These are phyloP conservation scores for Monilinia aucupariae DNA, from an alignment of 2,329 filamentous ascomycete genomes.

Conservation along the genomic window DNA sequence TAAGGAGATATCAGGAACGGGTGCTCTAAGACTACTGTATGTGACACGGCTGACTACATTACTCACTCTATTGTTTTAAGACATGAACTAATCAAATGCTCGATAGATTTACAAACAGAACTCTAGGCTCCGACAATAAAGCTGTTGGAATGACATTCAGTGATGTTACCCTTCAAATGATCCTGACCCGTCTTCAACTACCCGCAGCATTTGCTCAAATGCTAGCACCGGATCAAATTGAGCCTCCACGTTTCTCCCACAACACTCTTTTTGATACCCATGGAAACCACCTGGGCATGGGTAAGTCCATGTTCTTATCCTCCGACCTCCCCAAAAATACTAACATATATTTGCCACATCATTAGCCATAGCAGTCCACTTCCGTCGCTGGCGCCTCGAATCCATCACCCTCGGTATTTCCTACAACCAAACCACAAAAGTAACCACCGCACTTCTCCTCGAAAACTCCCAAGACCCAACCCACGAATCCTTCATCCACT, in stretches of 20 bases:
- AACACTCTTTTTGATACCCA: constrained; percentile 5
- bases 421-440: not conserved
- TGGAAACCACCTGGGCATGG: constrained; percentile 2
- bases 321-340: too few species aligned
- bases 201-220: constrained; percentile 5
- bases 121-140: not conserved
- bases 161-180: not conserved
- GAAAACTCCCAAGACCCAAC: constrained; percentile 1
- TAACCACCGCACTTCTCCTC: not conserved
- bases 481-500: constrained; percentile 1
- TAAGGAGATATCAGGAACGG: not conserved
- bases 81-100: not conserved
- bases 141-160: constrained; percentile 7
- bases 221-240: constrained; percentile 12
- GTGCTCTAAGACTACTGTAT: constrained; percentile 12
- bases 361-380: constrained; percentile 9
- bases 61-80: not conserved
- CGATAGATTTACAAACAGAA: constrained; percentile 4
- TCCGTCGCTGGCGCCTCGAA: constrained; percentile 1
- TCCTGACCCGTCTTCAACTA: not conserved
- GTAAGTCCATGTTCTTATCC: not conserved
- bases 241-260: constrained; percentile 7
- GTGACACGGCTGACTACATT: not conserved
- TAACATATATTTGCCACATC: too few species aligned
- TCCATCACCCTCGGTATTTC: constrained; percentile 4